These are phyloP conservation scores for Rubroshorea leprosula DNA, from an alignment of 345 rosid genomes.

Conservation along the genomic window DNA sequence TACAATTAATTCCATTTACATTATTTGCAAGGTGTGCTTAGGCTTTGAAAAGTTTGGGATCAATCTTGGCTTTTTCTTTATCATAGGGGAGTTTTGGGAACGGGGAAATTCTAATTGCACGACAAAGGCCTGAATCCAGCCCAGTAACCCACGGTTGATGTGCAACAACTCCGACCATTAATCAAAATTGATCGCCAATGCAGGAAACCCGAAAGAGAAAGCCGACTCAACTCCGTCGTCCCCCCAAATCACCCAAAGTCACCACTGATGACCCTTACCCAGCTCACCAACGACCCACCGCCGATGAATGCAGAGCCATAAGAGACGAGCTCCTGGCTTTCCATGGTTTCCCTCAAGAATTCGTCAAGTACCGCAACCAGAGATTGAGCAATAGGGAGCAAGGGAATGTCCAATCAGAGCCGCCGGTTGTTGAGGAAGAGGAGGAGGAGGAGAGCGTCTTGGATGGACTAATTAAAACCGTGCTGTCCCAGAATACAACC, in stretches of 20 bases:
- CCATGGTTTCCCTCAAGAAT: conserved; percentile 60
- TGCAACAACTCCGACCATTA: too few relatives aligned
- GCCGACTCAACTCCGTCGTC: conserved; percentile 13
- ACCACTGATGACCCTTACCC: conserved; percentile 38
- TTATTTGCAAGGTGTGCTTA: too few relatives aligned
- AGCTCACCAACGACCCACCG: conserved; percentile 38
- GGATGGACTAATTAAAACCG: conserved; percentile 69
- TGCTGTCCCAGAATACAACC: conserved; percentile 82
- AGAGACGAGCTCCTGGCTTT: conserved; percentile 48
- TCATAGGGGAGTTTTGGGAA: too few relatives aligned
- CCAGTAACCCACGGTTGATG: too few relatives aligned
- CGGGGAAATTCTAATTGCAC: too few relatives aligned
- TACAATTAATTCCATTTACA: too few relatives aligned
- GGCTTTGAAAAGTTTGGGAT: too few relatives aligned
- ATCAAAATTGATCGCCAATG: too few relatives aligned
- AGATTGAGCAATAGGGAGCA: conserved; percentile 25
- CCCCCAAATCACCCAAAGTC: conserved; percentile 18
- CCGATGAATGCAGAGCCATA: conserved; percentile 44
- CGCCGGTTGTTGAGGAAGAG: conserved; percentile 11
- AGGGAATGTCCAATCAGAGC: conserved; percentile 18
- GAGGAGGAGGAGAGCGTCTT: conserved; percentile 55
- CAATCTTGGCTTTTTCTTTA: too few relatives aligned
- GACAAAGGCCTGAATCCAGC: too few relatives aligned
- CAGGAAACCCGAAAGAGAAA: conserved; percentile 42
- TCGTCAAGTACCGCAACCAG: conserved; percentile 49